phyloP scores from a whole-genome alignment of 2,329 filamentous ascomycete species.

The Xylaria hypoxylon region DNA sequence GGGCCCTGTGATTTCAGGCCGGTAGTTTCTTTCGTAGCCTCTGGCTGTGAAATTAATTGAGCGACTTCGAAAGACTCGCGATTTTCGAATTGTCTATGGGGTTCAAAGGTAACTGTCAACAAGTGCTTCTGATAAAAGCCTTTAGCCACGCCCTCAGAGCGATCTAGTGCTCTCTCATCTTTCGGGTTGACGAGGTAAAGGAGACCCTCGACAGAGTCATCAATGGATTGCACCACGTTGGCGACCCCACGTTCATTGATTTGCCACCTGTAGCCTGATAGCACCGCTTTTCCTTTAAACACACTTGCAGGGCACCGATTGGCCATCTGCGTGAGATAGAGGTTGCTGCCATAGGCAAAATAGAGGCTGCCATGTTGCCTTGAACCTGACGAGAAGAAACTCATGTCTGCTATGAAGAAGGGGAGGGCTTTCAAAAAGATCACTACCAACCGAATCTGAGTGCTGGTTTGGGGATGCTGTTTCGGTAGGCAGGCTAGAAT shows the following conservation, averaged over 20 bases:
- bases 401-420: not conserved
- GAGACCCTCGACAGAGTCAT: conserved; percentile 27
- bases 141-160: conserved; percentile 6
- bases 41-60: not conserved
- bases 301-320: conserved; percentile 14
- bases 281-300: conserved; percentile 11
- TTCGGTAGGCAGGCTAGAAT: not conserved
- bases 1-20: not conserved
- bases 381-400: conserved; percentile 2
- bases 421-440: not conserved
- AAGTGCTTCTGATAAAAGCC: conserved; percentile 17
- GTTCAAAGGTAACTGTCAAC: conserved; percentile 6
- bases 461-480: not conserved
- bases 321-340: conserved; percentile 16
- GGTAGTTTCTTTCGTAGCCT: not conserved
- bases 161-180: conserved; percentile 13
- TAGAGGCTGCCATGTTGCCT: not conserved
- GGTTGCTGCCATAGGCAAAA: conserved; percentile 26
- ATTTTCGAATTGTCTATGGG: not conserved
- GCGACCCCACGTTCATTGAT: conserved; percentile 20
- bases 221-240: conserved; percentile 11
- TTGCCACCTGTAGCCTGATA: conserved; percentile 19
- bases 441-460: not conserved
- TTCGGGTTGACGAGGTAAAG: conserved; percentile 6
- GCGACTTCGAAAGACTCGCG: conserved; percentile 13